Percentiles rank a stretch among this genome's conserved stretches.
These are phyloP conservation scores for Yarrowia phangngaensis DNA, from an alignment of 805 yeast species.

Conservation along the genomic window DNA sequence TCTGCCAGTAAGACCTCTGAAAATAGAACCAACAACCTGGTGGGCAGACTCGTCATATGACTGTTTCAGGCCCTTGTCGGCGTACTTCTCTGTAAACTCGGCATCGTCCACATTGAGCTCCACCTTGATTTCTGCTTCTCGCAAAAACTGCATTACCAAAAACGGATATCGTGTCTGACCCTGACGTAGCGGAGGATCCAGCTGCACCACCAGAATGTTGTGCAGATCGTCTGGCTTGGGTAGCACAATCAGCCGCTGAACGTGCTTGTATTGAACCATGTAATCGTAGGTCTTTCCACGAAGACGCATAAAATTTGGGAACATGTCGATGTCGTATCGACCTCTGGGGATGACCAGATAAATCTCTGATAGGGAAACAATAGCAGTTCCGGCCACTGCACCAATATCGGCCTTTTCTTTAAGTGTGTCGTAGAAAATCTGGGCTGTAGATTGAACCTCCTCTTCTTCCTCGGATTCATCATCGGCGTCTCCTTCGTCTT, in stretches of 20 bases:
- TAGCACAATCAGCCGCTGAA: constrained; percentile 83
- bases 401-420: constrained; percentile 94
- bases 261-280: constrained; percentile 83
- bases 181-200: constrained; percentile 96
- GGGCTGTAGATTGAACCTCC: constrained; percentile 66
- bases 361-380: constrained; percentile 86
- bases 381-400: constrained; percentile 88
- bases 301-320: constrained; percentile 76
- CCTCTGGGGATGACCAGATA: constrained; percentile 97
- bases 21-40: constrained; percentile 78
- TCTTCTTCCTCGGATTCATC: constrained; percentile 39
- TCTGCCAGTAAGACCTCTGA: constrained; percentile 85
- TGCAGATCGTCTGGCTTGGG: constrained; percentile 94
- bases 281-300: constrained; percentile 98
- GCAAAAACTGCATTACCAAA: constrained; percentile 80
- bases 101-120: constrained; percentile 81
- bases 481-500: constrained; percentile 40
- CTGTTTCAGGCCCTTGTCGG: constrained; percentile 59
- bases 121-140: constrained; percentile 87
- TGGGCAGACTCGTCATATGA: constrained; percentile 81
- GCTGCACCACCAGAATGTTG: constrained; percentile 80
- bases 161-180: constrained; percentile 97
- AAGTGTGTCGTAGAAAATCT: constrained; percentile 81
- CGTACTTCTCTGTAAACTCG: constrained; percentile 71
- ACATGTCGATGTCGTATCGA: constrained; percentile 95